These are phyloP conservation scores for Herpetospermum pedunculosum DNA, from an alignment of 306 rosid genomes.

Conservation along the genomic window DNA sequence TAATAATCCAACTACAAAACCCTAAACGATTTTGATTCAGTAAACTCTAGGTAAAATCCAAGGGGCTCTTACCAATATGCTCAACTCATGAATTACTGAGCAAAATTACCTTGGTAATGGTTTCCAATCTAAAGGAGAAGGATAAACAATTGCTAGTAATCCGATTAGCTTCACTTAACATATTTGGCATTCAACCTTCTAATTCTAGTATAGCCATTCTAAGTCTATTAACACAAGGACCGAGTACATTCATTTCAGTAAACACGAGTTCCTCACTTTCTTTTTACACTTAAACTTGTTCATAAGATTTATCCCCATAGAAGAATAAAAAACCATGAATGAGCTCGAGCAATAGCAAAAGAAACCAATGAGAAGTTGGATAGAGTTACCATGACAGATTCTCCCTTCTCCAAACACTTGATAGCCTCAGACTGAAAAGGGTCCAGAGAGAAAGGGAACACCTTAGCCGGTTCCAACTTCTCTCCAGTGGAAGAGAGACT, in stretches of 20 bases:
- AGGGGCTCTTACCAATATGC: neutral
- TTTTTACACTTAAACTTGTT: neutral
- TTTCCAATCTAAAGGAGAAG: neutral
- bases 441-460: constrained; percentile 72
- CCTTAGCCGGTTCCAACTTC: constrained; percentile 48
- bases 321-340: neutral
- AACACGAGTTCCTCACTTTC: neutral
- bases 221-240: neutral
- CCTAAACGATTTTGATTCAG: neutral
- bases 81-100: neutral
- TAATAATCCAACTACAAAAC: neutral
- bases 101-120: neutral
- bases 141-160: neutral
- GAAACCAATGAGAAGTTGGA: neutral
- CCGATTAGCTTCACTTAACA: neutral
- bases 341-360: neutral
- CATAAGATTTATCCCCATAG: neutral
- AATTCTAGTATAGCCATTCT: neutral
- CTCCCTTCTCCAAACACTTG: constrained; percentile 53
- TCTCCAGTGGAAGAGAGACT: neutral
- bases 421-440: constrained; percentile 81
- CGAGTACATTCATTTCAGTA: neutral
- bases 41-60: neutral
- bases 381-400: constrained; percentile 68
- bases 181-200: neutral